Evolutionary conservation across 2,329 filamentous ascomycete genomes (phyloP).

Genomic region (Neodidymelliopsis sp.): DNA sequence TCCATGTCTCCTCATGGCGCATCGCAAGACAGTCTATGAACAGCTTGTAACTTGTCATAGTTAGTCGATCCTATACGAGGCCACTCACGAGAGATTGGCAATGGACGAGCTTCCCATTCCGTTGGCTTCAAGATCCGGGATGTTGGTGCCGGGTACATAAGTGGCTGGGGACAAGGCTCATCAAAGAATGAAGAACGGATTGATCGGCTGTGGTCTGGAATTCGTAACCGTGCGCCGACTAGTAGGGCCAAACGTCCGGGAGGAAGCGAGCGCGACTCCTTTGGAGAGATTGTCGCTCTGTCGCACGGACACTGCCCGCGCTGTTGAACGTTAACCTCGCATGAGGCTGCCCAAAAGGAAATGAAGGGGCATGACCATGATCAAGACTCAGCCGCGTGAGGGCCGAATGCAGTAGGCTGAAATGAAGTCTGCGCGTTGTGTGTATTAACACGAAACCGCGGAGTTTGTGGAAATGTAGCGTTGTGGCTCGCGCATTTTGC

Average conservation of each 20-base stretch:
- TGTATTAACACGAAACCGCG: constrained; percentile 48
- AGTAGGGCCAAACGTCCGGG: constrained; percentile 50
- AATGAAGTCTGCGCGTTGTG: constrained; percentile 45
- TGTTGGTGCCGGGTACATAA: constrained; percentile 25
- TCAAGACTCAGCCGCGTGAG: constrained; percentile 42
- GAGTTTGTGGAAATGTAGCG: constrained; percentile 30
- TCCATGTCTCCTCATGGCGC: constrained; percentile 1
- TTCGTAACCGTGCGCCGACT: constrained; percentile 38
- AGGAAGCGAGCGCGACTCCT: constrained; percentile 47
- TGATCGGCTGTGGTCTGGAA: constrained; percentile 31
- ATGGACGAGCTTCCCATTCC: background rate
- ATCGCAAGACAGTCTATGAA: background rate
- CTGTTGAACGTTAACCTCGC: constrained; percentile 35
- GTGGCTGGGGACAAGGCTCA: constrained; percentile 31
- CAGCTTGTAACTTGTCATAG: background rate
- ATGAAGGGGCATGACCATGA: constrained; percentile 48
- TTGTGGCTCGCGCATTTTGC: constrained; percentile 20
- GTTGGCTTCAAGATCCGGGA: constrained; percentile 26
- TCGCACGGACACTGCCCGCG: constrained; percentile 39
- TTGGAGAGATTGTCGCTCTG: constrained; percentile 45
- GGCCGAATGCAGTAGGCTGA: constrained; percentile 41
- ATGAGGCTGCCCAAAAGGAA: constrained; percentile 44
- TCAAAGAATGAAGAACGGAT: constrained; percentile 23
- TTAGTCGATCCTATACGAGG: background rate
- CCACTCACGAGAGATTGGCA: background rate